Base-by-base conservation (phyloP, 2,329 filamentous ascomycete species). In the Penicillium verrucosum region DNA sequence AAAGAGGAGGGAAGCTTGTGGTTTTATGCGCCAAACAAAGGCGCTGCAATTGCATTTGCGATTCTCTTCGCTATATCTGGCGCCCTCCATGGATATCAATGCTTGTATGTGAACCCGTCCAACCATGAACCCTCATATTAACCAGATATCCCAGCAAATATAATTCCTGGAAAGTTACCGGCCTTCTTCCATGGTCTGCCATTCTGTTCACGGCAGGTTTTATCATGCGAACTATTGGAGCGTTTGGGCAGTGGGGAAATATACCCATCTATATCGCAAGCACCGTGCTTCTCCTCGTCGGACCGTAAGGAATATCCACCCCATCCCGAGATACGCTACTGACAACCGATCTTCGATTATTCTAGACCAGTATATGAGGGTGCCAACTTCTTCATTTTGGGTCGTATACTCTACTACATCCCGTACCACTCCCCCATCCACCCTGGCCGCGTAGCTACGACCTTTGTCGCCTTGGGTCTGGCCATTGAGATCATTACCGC, bases 311-410 rank as follows among this genome's bases (percentile, higher is more conserved):
- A 49, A 5, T 16, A 18, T 11, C 14, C 8, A 25, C 5, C 9
- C 23, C 8, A 42, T 14, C 14, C 36, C 41, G 8, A 12, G 41
- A 44, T 41, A 42, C 7, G 3, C 3, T 23, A 23, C 23, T 40
- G 7, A 43, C 42, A 30, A 29, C 36, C 18, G 47, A 34, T 10
- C 8, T 34, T 29, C 29, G 3, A n/a, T 18, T 12, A 10, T 48
- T 16, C 40, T 37, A 74, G 71, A 16, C 75, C 75, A 10, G 71
- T 78, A 38, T 77, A 77, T 43, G 73, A 76, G 57, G 71, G 70
- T 8, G 73, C 73, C 51, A 82, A 81, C 53, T 84, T 82, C 63
- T 73, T 81, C 36, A 82, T 82, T 54, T 73, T 84, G 0, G 77
- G 74, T 16, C 77, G 79, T 29, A 76, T 82, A 5, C 30, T 32